Percentiles rank a stretch among this genome's conserved stretches.
phyloP scores from a whole-genome alignment of 2,329 filamentous ascomycete species.

The Amesomyces nigricolor region DNA sequence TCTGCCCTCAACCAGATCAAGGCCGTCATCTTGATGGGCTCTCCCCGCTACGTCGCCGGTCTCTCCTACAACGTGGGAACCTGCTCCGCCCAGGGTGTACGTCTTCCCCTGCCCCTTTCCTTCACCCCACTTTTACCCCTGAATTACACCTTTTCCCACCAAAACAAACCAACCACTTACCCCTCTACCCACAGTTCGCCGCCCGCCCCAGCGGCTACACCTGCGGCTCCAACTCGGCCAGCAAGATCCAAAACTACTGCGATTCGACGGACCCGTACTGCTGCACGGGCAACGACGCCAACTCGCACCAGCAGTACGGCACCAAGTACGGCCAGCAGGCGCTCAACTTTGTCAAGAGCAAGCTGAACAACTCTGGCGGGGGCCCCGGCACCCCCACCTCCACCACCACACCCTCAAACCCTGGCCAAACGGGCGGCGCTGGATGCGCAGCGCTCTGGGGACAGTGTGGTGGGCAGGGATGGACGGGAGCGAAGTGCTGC shows the following conservation, averaged over 20 bases:
- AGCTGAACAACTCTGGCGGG: conserved; percentile 15
- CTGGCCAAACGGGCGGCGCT: conserved; percentile 2
- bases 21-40: conserved; percentile 58
- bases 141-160: not conserved
- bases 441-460: conserved; percentile 27
- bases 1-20: conserved; percentile 50
- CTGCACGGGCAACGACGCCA: conserved; percentile 51
- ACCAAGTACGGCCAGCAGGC: conserved; percentile 51
- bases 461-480: conserved; percentile 34
- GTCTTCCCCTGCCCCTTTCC: conserved; percentile 26
- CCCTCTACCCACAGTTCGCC: conserved; percentile 41
- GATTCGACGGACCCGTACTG: conserved; percentile 56
- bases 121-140: too few relatives aligned
- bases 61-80: conserved; percentile 57
- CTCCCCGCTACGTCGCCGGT: conserved; percentile 50
- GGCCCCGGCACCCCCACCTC: conserved; percentile 7
- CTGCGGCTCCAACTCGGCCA: conserved; percentile 42
- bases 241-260: conserved; percentile 56
- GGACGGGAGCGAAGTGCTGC: conserved; percentile 31
- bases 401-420: conserved; percentile 6
- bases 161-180: not conserved
- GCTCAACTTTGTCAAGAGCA: conserved; percentile 48
- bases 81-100: conserved; percentile 53
- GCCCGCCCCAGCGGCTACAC: conserved; percentile 48
- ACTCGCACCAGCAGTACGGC: conserved; percentile 53